Evolutionary conservation across 148 eudicot species (phyloP), one percentile per base, ranked within the genome.

Genomic region (Camellia granthamiana): DNA sequence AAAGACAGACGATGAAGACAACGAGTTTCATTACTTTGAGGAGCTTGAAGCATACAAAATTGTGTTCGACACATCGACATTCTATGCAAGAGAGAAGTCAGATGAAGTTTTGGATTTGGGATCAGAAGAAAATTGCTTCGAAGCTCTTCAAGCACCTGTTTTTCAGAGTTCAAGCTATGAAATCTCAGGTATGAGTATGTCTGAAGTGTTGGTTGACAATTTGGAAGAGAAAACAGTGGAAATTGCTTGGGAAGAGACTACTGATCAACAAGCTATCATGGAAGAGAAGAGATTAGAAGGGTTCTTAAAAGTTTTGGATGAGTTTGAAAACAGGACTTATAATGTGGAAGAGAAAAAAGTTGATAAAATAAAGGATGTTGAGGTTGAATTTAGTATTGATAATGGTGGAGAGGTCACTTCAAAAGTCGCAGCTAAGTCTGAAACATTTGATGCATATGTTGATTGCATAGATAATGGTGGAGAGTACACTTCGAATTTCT

Each of bases 41-140:
- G 97, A 88, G 83, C 81, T 90, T 63, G 92, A 92, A 47, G 79
- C 87, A 61, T 95, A 85, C 84, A 90, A 84, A 79, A 79, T 88
- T 47, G 89, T 91, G 54, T 94, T 94, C 54, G 92, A 88, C 66
- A 59, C 84, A 12, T 74, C 88, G 18, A n/a, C 76, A 54, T 76
- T 85, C 80, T 86, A 84, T 66, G 80, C 77, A 14, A 41, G 41
- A 63, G 88, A 88, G 42, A 75, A 74, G 68, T 81, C 84, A 4
- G 75, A 62, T 49, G 82, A 72, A 30, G 71, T 21, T 43, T 42
- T 55, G 12, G 75, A 41, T n/a, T 23, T 21, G 76, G 67, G 30
- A 56, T 61, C 78, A 11, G 78, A 85, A 16, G 82, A 85, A 54
- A 79, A 71, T 7, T 16, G 11, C 7, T 41, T 54, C 54, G 52